Evolutionary conservation across 257 asterid species (phyloP).

Genomic region (Thymus mandschuricus): DNA sequence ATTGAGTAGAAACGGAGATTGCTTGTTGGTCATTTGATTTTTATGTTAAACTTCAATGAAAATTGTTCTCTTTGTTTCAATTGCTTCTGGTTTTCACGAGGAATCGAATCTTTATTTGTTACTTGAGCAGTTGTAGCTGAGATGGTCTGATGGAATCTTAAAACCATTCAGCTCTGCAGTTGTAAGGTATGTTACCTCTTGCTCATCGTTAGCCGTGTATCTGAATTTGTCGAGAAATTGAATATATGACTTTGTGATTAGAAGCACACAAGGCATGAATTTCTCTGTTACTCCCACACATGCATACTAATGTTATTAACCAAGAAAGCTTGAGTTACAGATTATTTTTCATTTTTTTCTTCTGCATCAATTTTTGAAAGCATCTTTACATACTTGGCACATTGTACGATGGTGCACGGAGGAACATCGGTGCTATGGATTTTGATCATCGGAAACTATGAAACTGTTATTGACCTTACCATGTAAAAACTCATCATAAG

Average conservation of each 20-base stretch:
- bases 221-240: background rate
- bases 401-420: background rate
- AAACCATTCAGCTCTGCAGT: background rate
- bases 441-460: background rate
- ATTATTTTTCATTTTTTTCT: background rate
- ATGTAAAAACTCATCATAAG: background rate
- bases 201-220: background rate
- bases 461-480: background rate
- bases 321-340: background rate
- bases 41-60: slow-evolving; percentile 32
- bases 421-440: background rate
- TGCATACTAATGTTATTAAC: no score
- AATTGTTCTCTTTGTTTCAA: slow-evolving; percentile 22
- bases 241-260: no score
- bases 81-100: slow-evolving; percentile 22
- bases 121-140: background rate
- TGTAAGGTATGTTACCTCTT: background rate
- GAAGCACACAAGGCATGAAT: background rate
- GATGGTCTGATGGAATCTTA: background rate
- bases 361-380: background rate
- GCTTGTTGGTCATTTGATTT: background rate
- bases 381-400: background rate
- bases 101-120: background rate
- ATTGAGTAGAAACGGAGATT: slow-evolving; percentile 48
- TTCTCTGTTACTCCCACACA: background rate